phyloP scores from a whole-genome alignment of 257 asterid genomes.

The Solanum pennellii region DNA sequence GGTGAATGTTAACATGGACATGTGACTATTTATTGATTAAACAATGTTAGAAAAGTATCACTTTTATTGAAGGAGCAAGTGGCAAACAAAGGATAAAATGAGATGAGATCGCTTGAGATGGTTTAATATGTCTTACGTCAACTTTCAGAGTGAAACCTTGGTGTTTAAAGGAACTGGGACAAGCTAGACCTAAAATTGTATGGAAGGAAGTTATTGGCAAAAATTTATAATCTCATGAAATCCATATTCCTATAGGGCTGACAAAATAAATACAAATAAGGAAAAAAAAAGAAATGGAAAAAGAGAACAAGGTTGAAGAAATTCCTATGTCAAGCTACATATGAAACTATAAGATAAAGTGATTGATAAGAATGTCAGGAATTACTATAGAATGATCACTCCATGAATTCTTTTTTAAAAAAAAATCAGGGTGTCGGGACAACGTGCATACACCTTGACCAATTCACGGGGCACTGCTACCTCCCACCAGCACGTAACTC shows the following conservation, averaged over 20 bases:
- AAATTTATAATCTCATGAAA: neutral
- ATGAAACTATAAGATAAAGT: neutral
- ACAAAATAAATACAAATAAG: neutral
- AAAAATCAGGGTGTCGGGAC: neutral
- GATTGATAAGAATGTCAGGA: neutral
- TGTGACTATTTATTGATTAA: neutral
- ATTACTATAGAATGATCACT: neutral
- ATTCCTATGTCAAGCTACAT: too few species aligned
- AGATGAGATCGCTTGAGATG: neutral
- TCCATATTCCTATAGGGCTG: neutral
- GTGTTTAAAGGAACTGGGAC: neutral
- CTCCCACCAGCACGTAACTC: neutral
- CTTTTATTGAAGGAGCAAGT: neutral
- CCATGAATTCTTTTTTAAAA: neutral
- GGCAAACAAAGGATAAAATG: neutral
- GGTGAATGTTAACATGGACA: neutral
- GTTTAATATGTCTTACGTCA: neutral
- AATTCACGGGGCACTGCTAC: neutral
- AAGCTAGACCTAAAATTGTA: neutral
- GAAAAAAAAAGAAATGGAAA: neutral
- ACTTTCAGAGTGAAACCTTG: neutral
- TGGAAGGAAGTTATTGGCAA: neutral
- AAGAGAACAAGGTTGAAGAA: neutral
- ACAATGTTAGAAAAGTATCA: neutral
- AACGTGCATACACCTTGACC: neutral